These are phyloP conservation scores for Naumovozyma castellii DNA, from an alignment of 805 yeast species.

Conservation along the genomic window DNA sequence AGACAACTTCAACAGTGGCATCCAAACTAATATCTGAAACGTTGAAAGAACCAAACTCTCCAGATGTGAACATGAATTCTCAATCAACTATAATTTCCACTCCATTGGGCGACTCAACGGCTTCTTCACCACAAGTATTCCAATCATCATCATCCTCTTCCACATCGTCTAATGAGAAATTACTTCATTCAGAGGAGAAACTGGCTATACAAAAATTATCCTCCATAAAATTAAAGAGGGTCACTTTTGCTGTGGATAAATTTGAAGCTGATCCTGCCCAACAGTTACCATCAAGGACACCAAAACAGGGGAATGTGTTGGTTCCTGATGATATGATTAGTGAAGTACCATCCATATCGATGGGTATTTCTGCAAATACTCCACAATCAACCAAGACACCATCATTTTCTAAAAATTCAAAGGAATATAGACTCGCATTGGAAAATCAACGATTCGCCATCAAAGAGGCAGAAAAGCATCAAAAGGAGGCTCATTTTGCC, in stretches of 20 bases:
- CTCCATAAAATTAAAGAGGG: constrained; percentile 43
- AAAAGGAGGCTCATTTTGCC: constrained; percentile 63
- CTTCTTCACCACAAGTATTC: background rate
- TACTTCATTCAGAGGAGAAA: background rate
- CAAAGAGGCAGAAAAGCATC: constrained; percentile 59
- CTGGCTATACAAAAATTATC: constrained; percentile 26
- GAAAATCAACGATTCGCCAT: constrained; percentile 48
- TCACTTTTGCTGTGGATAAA: constrained; percentile 66
- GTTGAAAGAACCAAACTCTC: background rate
- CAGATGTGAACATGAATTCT: background rate
- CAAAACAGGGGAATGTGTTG: constrained; percentile 68
- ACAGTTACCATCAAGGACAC: constrained; percentile 80
- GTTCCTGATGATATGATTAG: constrained; percentile 54
- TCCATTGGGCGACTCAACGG: background rate
- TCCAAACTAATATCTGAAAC: background rate
- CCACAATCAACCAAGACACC: constrained; percentile 1
- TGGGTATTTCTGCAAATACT: constrained; percentile 49
- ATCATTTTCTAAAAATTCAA: constrained; percentile 25
- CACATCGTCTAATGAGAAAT: background rate
- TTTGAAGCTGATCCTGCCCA: constrained; percentile 80
- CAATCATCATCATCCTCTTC: background rate
- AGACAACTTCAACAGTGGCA: constrained; percentile 3
- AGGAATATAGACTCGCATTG: constrained; percentile 44
- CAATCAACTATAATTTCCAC: background rate
- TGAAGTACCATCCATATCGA: constrained; percentile 54